Base-by-base conservation (phyloP, 768 basidiomycete genomes). In the Lactarius indigo region DNA sequence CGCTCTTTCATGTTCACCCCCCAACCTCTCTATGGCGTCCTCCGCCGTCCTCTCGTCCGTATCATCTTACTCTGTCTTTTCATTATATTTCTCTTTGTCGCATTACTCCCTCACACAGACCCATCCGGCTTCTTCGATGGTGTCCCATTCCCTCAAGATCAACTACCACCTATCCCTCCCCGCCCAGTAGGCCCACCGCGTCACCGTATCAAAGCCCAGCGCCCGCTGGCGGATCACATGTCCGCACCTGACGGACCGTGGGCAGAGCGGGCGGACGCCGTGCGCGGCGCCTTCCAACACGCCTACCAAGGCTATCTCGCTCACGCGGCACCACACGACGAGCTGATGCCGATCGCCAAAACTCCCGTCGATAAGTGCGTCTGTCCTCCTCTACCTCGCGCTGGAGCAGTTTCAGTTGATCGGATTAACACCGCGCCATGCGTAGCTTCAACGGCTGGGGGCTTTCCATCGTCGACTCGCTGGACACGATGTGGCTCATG, bases 401-500 rank as follows among this genome's bases (percentile, higher is more conserved):
- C 39, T 52, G 20, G 30, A 0, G 20, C 52, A 33, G 61, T 52
- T n/a, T 8, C 35, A 12, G 10, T 50, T 50, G 44, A 47, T 44
- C n/a, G n/a, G n/a, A 23, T 37, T 42, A 47, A 54, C 41, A 20
- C 0, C 9, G 31, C 12, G 33, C 59, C 56, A 47, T 55, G 28
- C 6, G 26, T 66, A 91, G 90, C 67, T 89, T 91, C 74, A 92
- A 92, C 72, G 89, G 88, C 8, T 93, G 91, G 91, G 88, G 87
- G 28, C 81, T 90, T 1, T 88, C 90, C 5, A 80, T 85, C 55
- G 83, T 93, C 58, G 95, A 97, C 72, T 85, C 92, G 6, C 80
- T 97, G 6, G 94, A 96, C 72, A 93, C 92, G 0, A 87, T 97
- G 82, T 79, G 90, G 42, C 78, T 98, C 31, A 89, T 96, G 86